Base-by-base conservation (phyloP, 495 filamentous ascomycete species). In the Arthonia radiata region DNA sequence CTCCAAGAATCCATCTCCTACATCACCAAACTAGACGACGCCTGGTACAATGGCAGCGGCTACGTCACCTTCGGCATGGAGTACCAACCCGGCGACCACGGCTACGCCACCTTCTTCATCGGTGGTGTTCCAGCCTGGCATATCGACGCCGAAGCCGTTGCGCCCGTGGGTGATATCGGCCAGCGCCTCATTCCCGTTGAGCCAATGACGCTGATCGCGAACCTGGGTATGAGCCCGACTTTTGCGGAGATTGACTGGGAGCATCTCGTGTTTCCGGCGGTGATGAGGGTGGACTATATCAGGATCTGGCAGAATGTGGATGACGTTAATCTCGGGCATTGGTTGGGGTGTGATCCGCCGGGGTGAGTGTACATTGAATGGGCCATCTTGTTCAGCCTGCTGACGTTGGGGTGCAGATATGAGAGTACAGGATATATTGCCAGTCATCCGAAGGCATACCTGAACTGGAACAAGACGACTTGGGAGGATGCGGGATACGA, bases 61-160 rank as follows among this genome's bases (percentile, higher is more conserved):
- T 80, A 76, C 40, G 73, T 79, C 37, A 64, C 50, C 4, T 81
- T 70, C 45, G 59, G 61, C 10, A 72, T 75, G 31, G 71, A 82
- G 34, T 82, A 82, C 45, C 53, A 48, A 1, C 70, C 74, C 5
- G 75, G 75, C 0, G 43, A 42, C 4, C 36, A 44, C 24, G 70
- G 74, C 1, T 49, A 57, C 17, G 57, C 77, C 6, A 63, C 57
- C 9, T 81, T 71, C 71, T 68, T 62, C 32, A 58, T 81, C 27
- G 73, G 68, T 7, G 52, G 62, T 18, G 49, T 60, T 3, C 57
- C 65, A 26, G 71, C 61, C 11, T 78, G 67, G 68, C 70, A 59
- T 17, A 42, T 79, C 15, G 67, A 76, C 29, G 62, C 50, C 5
- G 54, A 59, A 13, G 57, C 74, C 10, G 49, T 77, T 12, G 59